phyloP scores from a whole-genome alignment of 2,329 filamentous ascomycete species.

The Exophiala viscosa region DNA sequence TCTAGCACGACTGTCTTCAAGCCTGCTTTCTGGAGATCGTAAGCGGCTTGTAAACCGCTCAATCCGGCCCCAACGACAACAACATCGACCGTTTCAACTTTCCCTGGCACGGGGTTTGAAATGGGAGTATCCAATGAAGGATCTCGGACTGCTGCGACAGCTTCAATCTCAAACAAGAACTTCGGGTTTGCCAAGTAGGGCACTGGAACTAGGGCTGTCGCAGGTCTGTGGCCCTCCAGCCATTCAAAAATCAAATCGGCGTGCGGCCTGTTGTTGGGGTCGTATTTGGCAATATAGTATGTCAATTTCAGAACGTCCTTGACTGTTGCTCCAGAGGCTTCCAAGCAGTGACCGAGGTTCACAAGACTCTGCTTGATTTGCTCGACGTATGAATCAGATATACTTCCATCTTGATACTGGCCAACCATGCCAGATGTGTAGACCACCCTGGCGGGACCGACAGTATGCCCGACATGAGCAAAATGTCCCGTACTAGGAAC shows the following conservation, averaged over 20 bases:
- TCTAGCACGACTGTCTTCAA: constrained; percentile 37
- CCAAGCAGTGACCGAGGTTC: constrained; percentile 33
- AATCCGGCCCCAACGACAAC: constrained; percentile 39
- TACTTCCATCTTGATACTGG: neutral
- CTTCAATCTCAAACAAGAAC: constrained; percentile 45
- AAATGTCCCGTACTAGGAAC: neutral
- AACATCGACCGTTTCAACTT: constrained; percentile 32
- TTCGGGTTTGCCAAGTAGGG: constrained; percentile 36
- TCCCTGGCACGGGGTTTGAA: constrained; percentile 57
- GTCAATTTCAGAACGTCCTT: constrained; percentile 41
- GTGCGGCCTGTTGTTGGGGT: constrained; percentile 36
- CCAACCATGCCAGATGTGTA: neutral
- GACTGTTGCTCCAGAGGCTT: constrained; percentile 35
- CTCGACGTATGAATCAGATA: neutral
- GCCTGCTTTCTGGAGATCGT: constrained; percentile 31
- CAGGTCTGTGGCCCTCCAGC: constrained; percentile 38
- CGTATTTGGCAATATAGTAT: constrained; percentile 44
- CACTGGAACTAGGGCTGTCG: constrained; percentile 43
- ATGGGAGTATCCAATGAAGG: constrained; percentile 35
- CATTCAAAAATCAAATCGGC: constrained; percentile 37
- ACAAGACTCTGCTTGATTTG: constrained; percentile 3
- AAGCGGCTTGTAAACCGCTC: constrained; percentile 36
- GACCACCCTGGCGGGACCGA: neutral
- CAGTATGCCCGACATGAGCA: neutral
- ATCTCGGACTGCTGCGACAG: constrained; percentile 37